Evolutionary conservation across 805 yeast genomes (phyloP), one percentile per base, ranked within the genome.

Genomic region (Candida lessepsii): DNA sequence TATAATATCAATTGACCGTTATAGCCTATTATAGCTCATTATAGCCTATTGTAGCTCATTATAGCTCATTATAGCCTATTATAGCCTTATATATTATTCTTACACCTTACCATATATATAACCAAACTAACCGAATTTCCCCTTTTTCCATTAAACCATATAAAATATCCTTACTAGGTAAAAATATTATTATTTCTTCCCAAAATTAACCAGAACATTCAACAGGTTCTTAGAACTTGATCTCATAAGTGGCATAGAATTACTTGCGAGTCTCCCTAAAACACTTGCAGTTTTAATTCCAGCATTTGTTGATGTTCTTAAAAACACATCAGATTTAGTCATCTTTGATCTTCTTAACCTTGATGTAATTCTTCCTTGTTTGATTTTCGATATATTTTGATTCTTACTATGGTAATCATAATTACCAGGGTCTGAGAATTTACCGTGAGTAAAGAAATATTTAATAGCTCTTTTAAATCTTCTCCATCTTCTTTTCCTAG

Each of bases 401-500:
- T 49, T 29, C 29, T 45, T 30, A 33, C 23, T 32, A 30, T 43
- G 37, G 50, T 42, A 38, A 17, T 40, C 28, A 48, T 34, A 13
- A 42, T 39, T 35, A 5, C 32, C 58, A 10, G 56, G 66, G 45
- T 57, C 65, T 14, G 49, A 41, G 35, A 56, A 48, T 37, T 45
- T 47, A 18, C 63, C 68, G 23, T 52, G 61, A 27, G 40, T 51
- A 51, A 58, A 54, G 35, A 58, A 61, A 18, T 41, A 60, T 27
- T 42, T 43, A 9, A 62, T 21, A 1, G 66, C 60, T 15, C 65
- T 39, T 40, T 57, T 57, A 35, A 62, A 43, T 34, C 68, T 36
- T 38, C 50, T 50, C 66, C 65, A 62, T 31, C 58, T 47, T 43
- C 70, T 36, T 25, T 54, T 51, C 17, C 61, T 46, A 4, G 70